Evolutionary conservation across 495 filamentous ascomycete species (phyloP).

Genomic region (Apiosordaria backusii): DNA sequence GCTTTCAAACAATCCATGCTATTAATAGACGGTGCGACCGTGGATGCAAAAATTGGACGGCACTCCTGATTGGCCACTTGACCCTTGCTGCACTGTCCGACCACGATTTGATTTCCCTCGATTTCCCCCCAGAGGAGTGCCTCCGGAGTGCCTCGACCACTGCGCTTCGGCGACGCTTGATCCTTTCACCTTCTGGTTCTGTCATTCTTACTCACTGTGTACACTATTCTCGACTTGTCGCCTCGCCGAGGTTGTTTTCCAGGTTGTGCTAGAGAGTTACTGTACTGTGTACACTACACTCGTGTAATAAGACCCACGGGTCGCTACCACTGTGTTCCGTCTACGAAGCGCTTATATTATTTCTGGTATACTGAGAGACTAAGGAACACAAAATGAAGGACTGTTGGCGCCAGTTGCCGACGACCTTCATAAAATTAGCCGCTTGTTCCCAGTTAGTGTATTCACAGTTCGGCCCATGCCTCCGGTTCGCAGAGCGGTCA

Average conservation of each 20-base stretch:
- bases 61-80: slow-evolving; percentile 23
- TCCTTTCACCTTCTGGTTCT: neutral
- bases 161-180: slow-evolving; percentile 3
- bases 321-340: slow-evolving; percentile 3
- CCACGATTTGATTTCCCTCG: slow-evolving; percentile 11
- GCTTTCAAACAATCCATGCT: slow-evolving; percentile 33
- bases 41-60: slow-evolving; percentile 25
- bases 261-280: too few species aligned
- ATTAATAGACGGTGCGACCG: slow-evolving; percentile 33
- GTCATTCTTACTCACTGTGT: neutral
- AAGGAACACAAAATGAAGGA: neutral
- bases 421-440: slow-evolving; percentile 7
- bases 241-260: neutral
- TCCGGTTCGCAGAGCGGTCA: slow-evolving; percentile 6
- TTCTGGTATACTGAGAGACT: neutral
- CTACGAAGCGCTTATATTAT: slow-evolving; percentile 4
- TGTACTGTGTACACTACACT: too few species aligned
- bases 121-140: neutral
- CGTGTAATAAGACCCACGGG: neutral
- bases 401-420: neutral
- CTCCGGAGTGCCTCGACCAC: neutral
- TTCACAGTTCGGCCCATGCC: slow-evolving; percentile 4
- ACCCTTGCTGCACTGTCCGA: slow-evolving; percentile 12
- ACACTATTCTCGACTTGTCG: neutral
- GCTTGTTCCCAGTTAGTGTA: slow-evolving; percentile 14